phyloP scores from a whole-genome alignment of 164 flowering plant genomes.

The Aristolochia californica region DNA sequence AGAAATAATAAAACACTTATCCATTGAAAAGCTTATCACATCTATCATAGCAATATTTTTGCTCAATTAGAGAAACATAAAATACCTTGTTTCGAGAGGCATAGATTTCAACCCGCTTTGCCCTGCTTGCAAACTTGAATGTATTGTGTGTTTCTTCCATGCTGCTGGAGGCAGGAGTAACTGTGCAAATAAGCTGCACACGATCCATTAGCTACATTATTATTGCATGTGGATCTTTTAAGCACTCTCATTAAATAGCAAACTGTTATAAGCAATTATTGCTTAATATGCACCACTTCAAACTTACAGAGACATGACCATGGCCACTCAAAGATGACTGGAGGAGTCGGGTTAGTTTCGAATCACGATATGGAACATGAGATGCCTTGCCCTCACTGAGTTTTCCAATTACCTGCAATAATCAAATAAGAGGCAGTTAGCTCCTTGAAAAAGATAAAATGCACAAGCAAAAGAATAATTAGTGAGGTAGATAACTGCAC shows the following conservation, averaged over 20 bases:
- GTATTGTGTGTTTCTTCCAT: conserved; percentile 99
- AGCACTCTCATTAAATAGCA: neutral
- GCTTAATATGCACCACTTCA: neutral
- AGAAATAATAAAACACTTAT: neutral
- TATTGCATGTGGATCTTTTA: neutral
- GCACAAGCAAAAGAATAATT: neutral
- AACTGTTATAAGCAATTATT: neutral
- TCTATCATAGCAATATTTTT: too few relatives aligned
- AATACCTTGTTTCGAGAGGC: conserved; percentile 92
- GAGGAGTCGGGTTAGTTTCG: conserved; percentile 94
- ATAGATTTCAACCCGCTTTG: conserved; percentile 88
- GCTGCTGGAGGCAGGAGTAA: conserved; percentile 96
- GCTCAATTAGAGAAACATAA: neutral
- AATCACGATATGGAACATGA: conserved; percentile 97
- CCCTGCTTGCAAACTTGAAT: conserved; percentile 93
- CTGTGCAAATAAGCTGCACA: conserved; percentile 87
- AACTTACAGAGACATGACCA: conserved; percentile 96
- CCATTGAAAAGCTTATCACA: neutral
- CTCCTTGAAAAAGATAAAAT: neutral
- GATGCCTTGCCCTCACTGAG: conserved; percentile 94
- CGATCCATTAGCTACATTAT: conserved; percentile 3
- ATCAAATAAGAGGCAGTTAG: neutral
- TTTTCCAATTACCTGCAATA: conserved; percentile 93
- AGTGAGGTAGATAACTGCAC: neutral
- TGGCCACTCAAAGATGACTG: conserved; percentile 96